Evolutionary conservation across 192 early-diverging fungal species (phyloP), one percentile per base, ranked within the genome.

Genomic region (Linnemannia schmuckeri): DNA sequence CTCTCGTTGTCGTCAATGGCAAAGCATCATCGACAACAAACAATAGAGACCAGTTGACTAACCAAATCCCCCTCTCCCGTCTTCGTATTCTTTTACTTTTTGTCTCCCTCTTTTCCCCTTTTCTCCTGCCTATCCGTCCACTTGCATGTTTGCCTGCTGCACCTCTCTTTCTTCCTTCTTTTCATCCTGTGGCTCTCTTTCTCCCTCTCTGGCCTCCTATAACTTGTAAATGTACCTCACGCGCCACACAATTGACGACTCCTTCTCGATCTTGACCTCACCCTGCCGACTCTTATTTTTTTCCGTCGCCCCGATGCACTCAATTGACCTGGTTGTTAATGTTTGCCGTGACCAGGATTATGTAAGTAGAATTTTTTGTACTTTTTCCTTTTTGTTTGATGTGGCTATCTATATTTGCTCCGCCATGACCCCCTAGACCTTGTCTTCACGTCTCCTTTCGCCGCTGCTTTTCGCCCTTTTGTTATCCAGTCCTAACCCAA

Each of bases 261-360:
- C 40, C 17, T 13, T 44, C 37, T 77, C 61, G 35, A 75, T 47
- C 44, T 22, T 22, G 18, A 13, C 61, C 24, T 46, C 30, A 17
- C 22, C 46, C 49, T 79, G 9, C 49, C 27, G 76, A 33, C 18
- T 33, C 33, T 47, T 52, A 10, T 69, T 38, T 38, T 69, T 47
- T 41, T 46, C 18, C 33, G 30, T 49, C 37, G 6, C 38, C 57
- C 44, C 47, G 20, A 10, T 79, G 70, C 49, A 18, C 70, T 47
- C 44, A n/a, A 47, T 42, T 42, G 9, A n/a, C 6, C 71, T 8
- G 71, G 38, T 15, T 68, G 22, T 30, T 68, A 41, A 68, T n/a
- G 17, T 68, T 18, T 78, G n/a, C 44, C 22, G n/a, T 20, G 18
- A 18, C n/a, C 24, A 83, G 82, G 82, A 83, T 75, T 83, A 83